phyloP scores from a whole-genome alignment of 768 basidiomycete species.

The Termitomyces sp. region DNA sequence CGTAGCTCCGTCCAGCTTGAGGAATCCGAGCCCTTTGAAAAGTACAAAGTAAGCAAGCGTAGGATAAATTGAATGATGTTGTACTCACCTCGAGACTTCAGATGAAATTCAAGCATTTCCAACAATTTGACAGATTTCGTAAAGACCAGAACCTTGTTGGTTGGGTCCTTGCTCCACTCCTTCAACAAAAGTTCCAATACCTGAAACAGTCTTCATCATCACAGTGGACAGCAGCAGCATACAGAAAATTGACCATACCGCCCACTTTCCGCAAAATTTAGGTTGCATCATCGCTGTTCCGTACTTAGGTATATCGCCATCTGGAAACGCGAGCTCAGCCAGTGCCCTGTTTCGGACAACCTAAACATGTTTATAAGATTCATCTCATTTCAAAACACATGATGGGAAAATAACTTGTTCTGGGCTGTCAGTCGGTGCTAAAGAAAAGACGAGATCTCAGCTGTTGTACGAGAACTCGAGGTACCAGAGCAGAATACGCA shows the following conservation, averaged over 20 bases:
- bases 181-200: constrained; percentile 62
- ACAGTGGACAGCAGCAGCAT: not conserved
- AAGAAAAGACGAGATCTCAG: constrained; percentile 3
- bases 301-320: constrained; percentile 50
- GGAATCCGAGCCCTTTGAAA: constrained; percentile 47
- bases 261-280: constrained; percentile 82
- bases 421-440: constrained; percentile 62
- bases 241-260: constrained; percentile 35
- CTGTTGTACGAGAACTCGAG: not conserved
- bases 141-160: constrained; percentile 90
- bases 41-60: not conserved
- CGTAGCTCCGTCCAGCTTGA: constrained; percentile 79
- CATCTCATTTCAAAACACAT: not conserved
- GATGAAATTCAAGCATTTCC: constrained; percentile 77
- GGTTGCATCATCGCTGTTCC: constrained; percentile 58
- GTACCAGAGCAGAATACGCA: constrained; percentile 21
- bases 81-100: constrained; percentile 47
- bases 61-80: not conserved
- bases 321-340: constrained; percentile 57
- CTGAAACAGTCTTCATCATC: constrained; percentile 27
- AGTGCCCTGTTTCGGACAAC: constrained; percentile 52
- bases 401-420: constrained; percentile 49
- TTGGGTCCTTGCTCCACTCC: constrained; percentile 56
- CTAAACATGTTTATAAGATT: constrained; percentile 2
- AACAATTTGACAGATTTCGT: constrained; percentile 90